phyloP scores from a whole-genome alignment of 2,329 filamentous ascomycete species.

The Phialocephala sp. region DNA sequence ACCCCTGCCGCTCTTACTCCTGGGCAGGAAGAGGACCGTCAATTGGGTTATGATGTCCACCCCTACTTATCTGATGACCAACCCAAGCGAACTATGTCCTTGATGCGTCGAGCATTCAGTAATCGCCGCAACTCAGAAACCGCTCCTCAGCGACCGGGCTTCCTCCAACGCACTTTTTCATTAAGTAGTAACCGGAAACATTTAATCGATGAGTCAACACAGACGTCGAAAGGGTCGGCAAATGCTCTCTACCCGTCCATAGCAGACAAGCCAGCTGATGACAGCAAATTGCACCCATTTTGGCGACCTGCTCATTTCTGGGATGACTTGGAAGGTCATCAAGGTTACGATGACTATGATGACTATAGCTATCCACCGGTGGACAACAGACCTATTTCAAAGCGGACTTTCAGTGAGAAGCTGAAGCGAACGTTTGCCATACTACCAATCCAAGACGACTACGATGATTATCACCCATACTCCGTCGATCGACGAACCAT shows the following conservation, averaged over 20 bases:
- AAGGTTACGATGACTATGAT: constrained; percentile 42
- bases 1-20: constrained; percentile 66
- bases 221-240: constrained; percentile 35
- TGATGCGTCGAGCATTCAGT: constrained; percentile 60
- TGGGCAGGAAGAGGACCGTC: constrained; percentile 55
- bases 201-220: constrained; percentile 32
- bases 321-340: constrained; percentile 48
- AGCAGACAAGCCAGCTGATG: constrained; percentile 56
- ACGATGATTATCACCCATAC: constrained; percentile 45
- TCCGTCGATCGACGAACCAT: constrained; percentile 62
- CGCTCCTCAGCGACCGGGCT: constrained; percentile 55
- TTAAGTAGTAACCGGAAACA: constrained; percentile 33
- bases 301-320: constrained; percentile 62
- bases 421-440: constrained; percentile 63
- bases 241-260: constrained; percentile 49
- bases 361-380: constrained; percentile 50
- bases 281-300: constrained; percentile 62
- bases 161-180: constrained; percentile 52
- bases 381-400: constrained; percentile 53
- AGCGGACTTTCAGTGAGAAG: constrained; percentile 53
- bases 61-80: constrained; percentile 46
- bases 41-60: constrained; percentile 57
- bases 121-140: constrained; percentile 56
- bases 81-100: constrained; percentile 54
- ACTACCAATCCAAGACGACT: constrained; percentile 55